A percentile compares a stretch with the other conserved stretches of the same genome.
These are phyloP conservation scores for Lecanoromycetidae sp. DNA, from an alignment of 2,329 filamentous ascomycete species.

Conservation along the genomic window DNA sequence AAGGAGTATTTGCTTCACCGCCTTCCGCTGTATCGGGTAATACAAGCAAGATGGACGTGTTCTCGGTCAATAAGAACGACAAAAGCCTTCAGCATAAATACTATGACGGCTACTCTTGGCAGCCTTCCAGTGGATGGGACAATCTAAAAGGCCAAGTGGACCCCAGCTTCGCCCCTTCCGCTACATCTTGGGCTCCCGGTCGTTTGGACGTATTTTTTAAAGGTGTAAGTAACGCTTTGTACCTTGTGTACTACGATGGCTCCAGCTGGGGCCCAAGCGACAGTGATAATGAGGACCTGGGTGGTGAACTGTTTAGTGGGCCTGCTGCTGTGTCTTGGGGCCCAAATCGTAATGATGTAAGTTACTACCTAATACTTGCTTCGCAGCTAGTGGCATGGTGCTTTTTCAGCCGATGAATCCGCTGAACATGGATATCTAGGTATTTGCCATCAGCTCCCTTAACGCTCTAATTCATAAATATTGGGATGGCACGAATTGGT, in stretches of 20 bases:
- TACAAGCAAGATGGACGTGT: background rate
- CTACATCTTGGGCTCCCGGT: conserved; percentile 1
- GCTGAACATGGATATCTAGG: conserved; percentile 7
- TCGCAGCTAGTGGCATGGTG: too few species aligned
- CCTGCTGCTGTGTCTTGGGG: conserved; percentile 12
- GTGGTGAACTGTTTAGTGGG: background rate
- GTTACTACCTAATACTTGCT: too few species aligned
- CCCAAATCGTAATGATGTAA: too few species aligned
- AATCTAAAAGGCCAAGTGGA: background rate
- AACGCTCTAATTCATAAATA: conserved; percentile 3
- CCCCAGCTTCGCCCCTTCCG: background rate
- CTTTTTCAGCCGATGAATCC: too few species aligned
- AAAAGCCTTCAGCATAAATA: conserved; percentile 2
- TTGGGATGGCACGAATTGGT: conserved; percentile 14
- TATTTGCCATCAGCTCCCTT: conserved; percentile 3
- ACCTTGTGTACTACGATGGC: conserved; percentile 12
- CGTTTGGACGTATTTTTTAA: conserved; percentile 12
- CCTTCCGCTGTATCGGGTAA: background rate
- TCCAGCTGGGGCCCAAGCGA: conserved; percentile 8
- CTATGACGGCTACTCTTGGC: conserved; percentile 8
- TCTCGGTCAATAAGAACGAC: background rate
- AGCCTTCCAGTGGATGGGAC: conserved; percentile 1
- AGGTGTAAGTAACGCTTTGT: background rate
- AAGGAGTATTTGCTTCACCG: background rate
- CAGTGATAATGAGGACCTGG: background rate